Evolutionary conservation across 2,329 filamentous ascomycete species (phyloP), one percentile per base, ranked within the genome.

Genomic region (Pseudonectria buxi): DNA sequence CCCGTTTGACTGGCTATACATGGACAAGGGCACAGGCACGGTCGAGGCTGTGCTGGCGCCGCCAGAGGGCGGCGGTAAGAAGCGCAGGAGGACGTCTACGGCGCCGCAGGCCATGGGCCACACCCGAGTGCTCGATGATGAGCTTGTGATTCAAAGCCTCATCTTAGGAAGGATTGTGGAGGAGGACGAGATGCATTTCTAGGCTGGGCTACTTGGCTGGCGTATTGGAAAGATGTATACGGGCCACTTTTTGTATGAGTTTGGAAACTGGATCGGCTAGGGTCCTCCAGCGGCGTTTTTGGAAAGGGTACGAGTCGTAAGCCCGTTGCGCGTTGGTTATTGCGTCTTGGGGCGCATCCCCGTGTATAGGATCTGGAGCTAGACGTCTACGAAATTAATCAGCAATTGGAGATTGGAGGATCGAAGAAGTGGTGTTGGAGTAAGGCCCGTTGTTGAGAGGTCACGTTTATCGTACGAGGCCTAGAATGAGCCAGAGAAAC

Each of bases 71-170:
- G 45, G 32, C 2, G 42, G 56, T 50, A 75, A 64, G 59, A 67
- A 59, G 53, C 71, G 57, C 52, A 63, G 55, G 49, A 56, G 43
- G 45, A 62, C 40, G 38, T 55, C 36, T 10, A 13, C 40, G 13
- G 28, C 30, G 29, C 46, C 30, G 7, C 37, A 27, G 39, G 43
- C 63, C 28, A 64, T 69, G 10, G 68, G 71, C 49, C 72, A 62
- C 41, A 68, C 88, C 26, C 74, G 72, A 43, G 72, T 92, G 29
- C 74, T 94, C 34, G 83, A 81, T 37, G 83, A 94, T 57, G 90
- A 96, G 61, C 78, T 90, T 55, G 78, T 96, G 14, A 81, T 94
- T 36, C 90, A 98, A 68, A 95, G 88, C 58, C 66, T 96, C 40
- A 95, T 98, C 44, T 59, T 95, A 33, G 90, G 89, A 1, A 76